Evolutionary conservation across 202 grass and related monocot species (phyloP).

Genomic region (Sporobolus alterniflorus): DNA sequence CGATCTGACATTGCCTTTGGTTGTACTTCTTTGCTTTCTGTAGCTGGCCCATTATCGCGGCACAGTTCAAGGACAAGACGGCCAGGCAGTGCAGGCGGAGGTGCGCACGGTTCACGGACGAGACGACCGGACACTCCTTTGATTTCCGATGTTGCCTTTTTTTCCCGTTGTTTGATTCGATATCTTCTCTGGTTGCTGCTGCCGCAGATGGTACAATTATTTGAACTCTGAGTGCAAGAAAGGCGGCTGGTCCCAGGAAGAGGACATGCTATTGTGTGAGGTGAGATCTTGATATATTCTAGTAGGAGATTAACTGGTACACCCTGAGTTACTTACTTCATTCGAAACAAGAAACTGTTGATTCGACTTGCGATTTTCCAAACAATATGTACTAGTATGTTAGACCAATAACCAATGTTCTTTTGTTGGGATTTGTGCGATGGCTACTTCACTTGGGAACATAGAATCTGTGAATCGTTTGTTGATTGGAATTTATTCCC

Average conservation of each 20-base stretch:
- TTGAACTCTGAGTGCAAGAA: slow-evolving; percentile 99
- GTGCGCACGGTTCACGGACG: slow-evolving; percentile 30
- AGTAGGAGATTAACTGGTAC: background rate
- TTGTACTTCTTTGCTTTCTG: slow-evolving; percentile 13
- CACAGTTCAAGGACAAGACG: slow-evolving; percentile 95
- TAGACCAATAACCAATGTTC: background rate
- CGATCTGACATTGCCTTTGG: background rate
- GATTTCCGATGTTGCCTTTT: background rate
- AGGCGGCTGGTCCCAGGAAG: slow-evolving; percentile 94
- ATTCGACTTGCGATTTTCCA: background rate
- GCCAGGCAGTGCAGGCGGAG: slow-evolving; percentile 94
- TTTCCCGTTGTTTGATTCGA: background rate
- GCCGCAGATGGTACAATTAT: slow-evolving; percentile 89
- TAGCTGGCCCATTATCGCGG: slow-evolving; percentile 85
- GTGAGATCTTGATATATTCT: slow-evolving; percentile 59
- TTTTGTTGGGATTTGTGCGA: background rate
- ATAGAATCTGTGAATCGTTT: background rate
- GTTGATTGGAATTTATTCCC: slow-evolving; percentile 1
- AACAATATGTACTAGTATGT: background rate
- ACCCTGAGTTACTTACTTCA: background rate
- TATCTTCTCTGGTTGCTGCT: slow-evolving; percentile 16
- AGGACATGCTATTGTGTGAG: slow-evolving; percentile 93
- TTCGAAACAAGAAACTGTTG: background rate
- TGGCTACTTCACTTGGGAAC: background rate
- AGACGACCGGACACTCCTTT: background rate